Conservation (phyloP, 148 eudicot species). For the Talinum fruticosum region DNA sequence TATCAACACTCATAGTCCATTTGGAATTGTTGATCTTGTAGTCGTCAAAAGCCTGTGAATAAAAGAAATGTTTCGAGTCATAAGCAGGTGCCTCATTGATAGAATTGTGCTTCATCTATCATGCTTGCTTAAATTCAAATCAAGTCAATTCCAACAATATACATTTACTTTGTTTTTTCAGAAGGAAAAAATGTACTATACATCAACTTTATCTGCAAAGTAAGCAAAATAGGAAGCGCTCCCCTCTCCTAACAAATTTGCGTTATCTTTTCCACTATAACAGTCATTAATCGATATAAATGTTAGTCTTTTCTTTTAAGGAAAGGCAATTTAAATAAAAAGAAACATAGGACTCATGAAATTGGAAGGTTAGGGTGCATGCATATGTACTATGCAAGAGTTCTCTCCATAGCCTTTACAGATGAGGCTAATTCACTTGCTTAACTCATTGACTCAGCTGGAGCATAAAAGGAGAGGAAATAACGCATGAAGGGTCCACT, state of each 20-base stretch:
- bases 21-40: no score
- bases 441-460: neutral
- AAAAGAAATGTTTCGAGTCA: neutral
- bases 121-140: no score
- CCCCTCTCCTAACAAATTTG: neutral
- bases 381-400: constrained; percentile 11
- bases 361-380: constrained; percentile 15
- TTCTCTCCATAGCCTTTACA: constrained; percentile 6
- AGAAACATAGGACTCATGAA: neutral
- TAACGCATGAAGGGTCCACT: neutral
- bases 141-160: neutral
- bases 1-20: neutral
- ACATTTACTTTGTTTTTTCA: neutral
- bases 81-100: neutral
- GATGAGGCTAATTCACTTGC: neutral
- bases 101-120: neutral
- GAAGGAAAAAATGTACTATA: no score
- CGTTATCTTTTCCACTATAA: neutral
- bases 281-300: neutral
- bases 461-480: neutral
- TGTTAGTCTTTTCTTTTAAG: constrained; percentile 4
- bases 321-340: neutral
- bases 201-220: neutral
- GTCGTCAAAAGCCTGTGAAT: neutral
- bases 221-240: no score